Evolutionary conservation across 139 green algal genomes (phyloP), one percentile per base, ranked within the genome.

Genomic region (Axilococcus clingmanii): DNA sequence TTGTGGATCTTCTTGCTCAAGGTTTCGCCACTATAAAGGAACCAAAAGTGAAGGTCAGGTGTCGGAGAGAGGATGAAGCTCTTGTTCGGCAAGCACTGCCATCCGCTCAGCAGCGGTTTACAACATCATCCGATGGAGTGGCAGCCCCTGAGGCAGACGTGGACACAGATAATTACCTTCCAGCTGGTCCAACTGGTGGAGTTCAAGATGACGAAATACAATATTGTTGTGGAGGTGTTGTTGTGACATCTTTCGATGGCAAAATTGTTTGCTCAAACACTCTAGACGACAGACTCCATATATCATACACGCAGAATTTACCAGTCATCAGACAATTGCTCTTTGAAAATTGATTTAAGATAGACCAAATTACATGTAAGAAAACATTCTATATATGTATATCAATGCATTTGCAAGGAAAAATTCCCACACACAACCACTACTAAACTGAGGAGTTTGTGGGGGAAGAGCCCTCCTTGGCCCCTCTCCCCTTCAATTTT

Each of bases 241-340:
- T 87, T 15, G 56, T 97, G n/a, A 71, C 78, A 7, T 86, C 75
- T 5, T 72, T 55, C 2, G 82, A 96, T 56, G 86, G 90, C 14
- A 71, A 71, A 30, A 94, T 98, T 36, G 71, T 84, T 30, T 93
- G 83, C 67, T 69, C 63, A 55, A 98, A 99, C 77, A 98, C 92
- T 1, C 69, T 99, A 35, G 92, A 99, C 47, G 80, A 85, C 36
- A 66, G 86, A 17, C 74, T 95, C 31, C 61, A 71, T 40, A 94
- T 95, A 55, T 66, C 78, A 1, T 90, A 93, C 57, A 19, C 70
- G 16, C 63, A 72, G 17, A 89, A 87, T 55, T 66, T 93, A 37
- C 85, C 83, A 5, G 57, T 57, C n/a, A 77, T 94, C 30, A 60
- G 86, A 2, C 42, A 45, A 4, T 48, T 68, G 59, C 77, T 95